These are phyloP conservation scores for Ambrosia hybrid DNA, from an alignment of 140 eudicot genomes.

Conservation along the genomic window DNA sequence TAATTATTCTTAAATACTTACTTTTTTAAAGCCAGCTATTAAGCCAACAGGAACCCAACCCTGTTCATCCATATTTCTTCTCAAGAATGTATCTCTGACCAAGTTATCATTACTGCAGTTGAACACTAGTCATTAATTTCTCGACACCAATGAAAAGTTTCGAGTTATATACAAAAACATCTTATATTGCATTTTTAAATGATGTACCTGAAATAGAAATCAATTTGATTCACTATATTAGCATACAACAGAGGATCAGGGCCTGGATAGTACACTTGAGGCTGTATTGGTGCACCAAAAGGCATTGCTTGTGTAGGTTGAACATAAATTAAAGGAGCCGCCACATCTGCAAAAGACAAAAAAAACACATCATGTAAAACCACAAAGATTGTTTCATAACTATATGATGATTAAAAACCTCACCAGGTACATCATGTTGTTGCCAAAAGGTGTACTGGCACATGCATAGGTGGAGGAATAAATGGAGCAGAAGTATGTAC, in stretches of 20 bases:
- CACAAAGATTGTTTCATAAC: slow-evolving; percentile 6
- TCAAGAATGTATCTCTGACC: slow-evolving; percentile 73
- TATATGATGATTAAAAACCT: slow-evolving; percentile 18
- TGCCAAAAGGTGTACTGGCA: slow-evolving; percentile 55
- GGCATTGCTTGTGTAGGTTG: slow-evolving; percentile 53
- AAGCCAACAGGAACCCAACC: slow-evolving; percentile 85
- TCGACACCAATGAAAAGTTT: not conserved
- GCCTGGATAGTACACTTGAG: slow-evolving; percentile 45
- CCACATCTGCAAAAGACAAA: slow-evolving; percentile 42
- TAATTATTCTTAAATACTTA: slow-evolving; percentile 32
- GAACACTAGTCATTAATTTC: slow-evolving; percentile 12
- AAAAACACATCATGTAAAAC: slow-evolving; percentile 15
- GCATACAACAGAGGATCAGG: slow-evolving; percentile 57
- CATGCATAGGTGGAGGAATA: slow-evolving; percentile 52
- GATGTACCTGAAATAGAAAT: slow-evolving; percentile 84
- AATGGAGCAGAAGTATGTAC: slow-evolving; percentile 48
- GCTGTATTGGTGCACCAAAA: slow-evolving; percentile 50
- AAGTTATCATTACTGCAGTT: slow-evolving; percentile 75
- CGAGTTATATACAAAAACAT: slow-evolving; percentile 3
- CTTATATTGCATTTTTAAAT: not conserved
- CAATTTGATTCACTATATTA: slow-evolving; percentile 73
- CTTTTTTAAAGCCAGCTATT: slow-evolving; percentile 79
- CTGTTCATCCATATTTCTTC: slow-evolving; percentile 78
- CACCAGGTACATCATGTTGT: slow-evolving; percentile 73
- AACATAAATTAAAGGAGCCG: slow-evolving; percentile 44